Conservation (phyloP, 371 early-diverging fungal genomes). For the Catenaria anguillulae region DNA sequence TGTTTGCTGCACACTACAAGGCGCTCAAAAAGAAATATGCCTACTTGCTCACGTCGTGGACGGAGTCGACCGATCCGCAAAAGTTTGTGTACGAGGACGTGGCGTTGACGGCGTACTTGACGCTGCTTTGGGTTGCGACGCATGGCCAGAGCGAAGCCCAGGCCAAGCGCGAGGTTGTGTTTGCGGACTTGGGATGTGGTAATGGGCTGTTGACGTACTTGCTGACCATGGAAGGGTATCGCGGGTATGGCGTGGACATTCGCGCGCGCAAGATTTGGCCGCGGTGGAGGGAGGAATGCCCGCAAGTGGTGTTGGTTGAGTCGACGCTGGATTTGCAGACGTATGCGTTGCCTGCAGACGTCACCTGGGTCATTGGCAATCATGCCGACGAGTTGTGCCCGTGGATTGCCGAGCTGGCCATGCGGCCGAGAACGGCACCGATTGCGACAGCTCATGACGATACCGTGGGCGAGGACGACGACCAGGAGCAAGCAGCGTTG, state of each 20-base stretch:
- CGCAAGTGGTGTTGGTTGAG: not conserved
- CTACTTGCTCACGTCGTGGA: conserved; percentile 30
- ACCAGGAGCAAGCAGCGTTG: too few relatives aligned
- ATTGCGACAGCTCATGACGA: too few relatives aligned
- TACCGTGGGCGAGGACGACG: not conserved
- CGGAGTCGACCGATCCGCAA: conserved; percentile 62
- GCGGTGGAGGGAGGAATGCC: conserved; percentile 10
- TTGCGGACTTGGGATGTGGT: conserved; percentile 86
- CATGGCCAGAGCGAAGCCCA: not conserved
- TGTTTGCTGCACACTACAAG: conserved; percentile 42
- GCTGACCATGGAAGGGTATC: conserved; percentile 56
- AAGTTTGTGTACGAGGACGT: conserved; percentile 79
- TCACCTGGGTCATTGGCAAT: conserved; percentile 68
- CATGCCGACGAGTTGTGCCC: conserved; percentile 81
- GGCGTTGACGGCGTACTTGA: conserved; percentile 63
- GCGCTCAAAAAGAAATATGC: conserved; percentile 51
- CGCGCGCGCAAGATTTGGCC: conserved; percentile 64
- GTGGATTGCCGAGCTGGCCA: conserved; percentile 46
- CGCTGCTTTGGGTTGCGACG: conserved; percentile 53
- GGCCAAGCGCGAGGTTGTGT: conserved; percentile 12
- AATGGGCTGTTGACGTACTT: conserved; percentile 72
- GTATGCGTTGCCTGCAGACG: not conserved
- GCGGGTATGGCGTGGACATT: conserved; percentile 67
- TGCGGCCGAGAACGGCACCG: conserved; percentile 16
- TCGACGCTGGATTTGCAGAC: not conserved